A percentile compares a stretch with the other conserved stretches of the same genome.
phyloP scores from a whole-genome alignment of 129 eudicot genomes.

The Deinandra increscens region DNA sequence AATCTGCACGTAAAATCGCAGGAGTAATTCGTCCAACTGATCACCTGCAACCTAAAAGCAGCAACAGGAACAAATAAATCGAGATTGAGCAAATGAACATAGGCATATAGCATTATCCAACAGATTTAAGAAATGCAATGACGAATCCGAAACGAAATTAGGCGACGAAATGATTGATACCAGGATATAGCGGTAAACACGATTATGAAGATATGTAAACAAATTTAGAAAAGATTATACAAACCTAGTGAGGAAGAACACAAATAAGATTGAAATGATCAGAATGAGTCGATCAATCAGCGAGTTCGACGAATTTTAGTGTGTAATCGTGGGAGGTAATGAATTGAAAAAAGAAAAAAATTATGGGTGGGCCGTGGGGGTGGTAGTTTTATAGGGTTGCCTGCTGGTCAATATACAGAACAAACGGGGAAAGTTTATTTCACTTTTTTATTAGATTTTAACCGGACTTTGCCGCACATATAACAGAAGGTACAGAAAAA shows the following conservation, averaged over 20 bases:
- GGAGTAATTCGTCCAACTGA: conserved; percentile 13
- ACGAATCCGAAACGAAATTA: conserved; percentile 1
- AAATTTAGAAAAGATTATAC: not conserved
- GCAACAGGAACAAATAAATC: not conserved
- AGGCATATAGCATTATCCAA: conserved; percentile 26
- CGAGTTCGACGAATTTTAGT: conserved; percentile 15
- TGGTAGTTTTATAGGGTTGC: conserved; percentile 33
- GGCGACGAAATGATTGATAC: conserved; percentile 4
- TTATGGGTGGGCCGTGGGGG: not conserved
- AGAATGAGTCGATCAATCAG: not conserved
- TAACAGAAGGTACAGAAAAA: too few relatives aligned
- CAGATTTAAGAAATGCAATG: not conserved
- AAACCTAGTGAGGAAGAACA: conserved; percentile 6
- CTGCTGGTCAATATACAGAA: conserved; percentile 17
- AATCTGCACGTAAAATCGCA: conserved; percentile 8
- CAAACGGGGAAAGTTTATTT: not conserved
- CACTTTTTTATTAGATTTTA: too few relatives aligned
- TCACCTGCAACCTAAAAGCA: conserved; percentile 21
- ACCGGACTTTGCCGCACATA: too few relatives aligned
- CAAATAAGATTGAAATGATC: not conserved
- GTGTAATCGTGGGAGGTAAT: conserved; percentile 14
- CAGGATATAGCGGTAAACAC: not conserved
- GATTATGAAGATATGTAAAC: conserved; percentile 5
- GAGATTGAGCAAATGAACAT: not conserved
- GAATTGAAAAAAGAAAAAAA: not conserved